phyloP scores from a whole-genome alignment of 805 yeast species.

The Lachancea dasiensis region DNA sequence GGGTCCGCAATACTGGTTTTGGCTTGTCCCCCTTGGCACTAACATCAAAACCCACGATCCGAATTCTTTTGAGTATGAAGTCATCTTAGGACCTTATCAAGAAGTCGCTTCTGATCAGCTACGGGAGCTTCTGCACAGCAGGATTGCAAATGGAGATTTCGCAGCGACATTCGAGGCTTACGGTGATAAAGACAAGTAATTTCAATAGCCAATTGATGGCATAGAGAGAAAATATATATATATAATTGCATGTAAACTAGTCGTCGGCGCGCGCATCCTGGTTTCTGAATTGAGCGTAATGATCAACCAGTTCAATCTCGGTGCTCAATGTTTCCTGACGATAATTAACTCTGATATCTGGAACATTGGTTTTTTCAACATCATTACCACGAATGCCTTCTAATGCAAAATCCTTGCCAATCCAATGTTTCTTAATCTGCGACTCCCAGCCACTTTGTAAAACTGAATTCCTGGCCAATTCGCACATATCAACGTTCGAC shows the following conservation, averaged over 20 bases:
- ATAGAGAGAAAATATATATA: not conserved
- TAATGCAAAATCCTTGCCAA: slow-evolving; percentile 57
- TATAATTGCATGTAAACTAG: not conserved
- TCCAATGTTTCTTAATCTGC: slow-evolving; percentile 83
- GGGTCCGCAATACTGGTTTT: slow-evolving; percentile 25
- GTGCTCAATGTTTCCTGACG: slow-evolving; percentile 74
- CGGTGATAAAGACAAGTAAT: slow-evolving; percentile 9
- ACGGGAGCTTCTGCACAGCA: slow-evolving; percentile 15
- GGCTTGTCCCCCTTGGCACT: slow-evolving; percentile 30
- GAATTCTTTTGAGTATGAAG: slow-evolving; percentile 9
- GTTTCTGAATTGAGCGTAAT: slow-evolving; percentile 41
- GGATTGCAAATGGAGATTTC: slow-evolving; percentile 28
- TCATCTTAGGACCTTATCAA: slow-evolving; percentile 26
- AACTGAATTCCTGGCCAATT: slow-evolving; percentile 88
- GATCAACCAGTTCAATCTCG: slow-evolving; percentile 61
- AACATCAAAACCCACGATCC: slow-evolving; percentile 7
- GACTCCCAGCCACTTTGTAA: slow-evolving; percentile 92
- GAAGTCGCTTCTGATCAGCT: slow-evolving; percentile 24
- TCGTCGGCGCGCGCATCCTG: slow-evolving; percentile 1
- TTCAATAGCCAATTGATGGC: no score
- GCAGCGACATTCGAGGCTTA: slow-evolving; percentile 11
- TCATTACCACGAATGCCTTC: slow-evolving; percentile 78
- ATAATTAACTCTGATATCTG: slow-evolving; percentile 77
- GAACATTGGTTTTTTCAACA: slow-evolving; percentile 92
- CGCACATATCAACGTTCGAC: slow-evolving; percentile 95